Base-by-base conservation (phyloP, 495 filamentous ascomycete species). In the Neurospora sp. region DNA sequence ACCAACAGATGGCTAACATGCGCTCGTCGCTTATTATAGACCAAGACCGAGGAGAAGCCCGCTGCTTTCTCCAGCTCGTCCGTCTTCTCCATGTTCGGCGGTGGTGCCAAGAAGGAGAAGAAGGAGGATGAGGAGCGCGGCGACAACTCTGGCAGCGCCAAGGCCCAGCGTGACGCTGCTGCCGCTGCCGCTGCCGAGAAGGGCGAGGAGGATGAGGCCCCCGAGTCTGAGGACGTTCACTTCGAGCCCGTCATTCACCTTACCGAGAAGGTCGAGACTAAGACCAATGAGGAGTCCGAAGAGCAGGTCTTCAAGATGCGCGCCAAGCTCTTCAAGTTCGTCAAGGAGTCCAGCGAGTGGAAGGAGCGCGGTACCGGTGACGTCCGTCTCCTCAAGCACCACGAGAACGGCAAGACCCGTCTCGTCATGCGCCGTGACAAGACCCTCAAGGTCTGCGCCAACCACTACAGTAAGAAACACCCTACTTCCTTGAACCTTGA, bases 371-470 rank as follows among this genome's bases (percentile, higher is more conserved):
- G 96, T 70, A 98, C 96, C 71, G 96, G 96, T 77, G 94, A 98
- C 78, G 94, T 99, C 73, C 89, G 94, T 79, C 85, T 99, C 79
- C 86, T 99, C 79, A 99, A 98, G 89, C 96, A 99, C 86, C 92
- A 92, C 88, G 96, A 98, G 85, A 98, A 97, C 82, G 90, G 91
- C 81, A 99, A 98, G 91, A 97, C 94, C 71, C 89, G 96, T 73
- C 87, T 99, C 75, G 96, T 99, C 77, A 99, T 99, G 96, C 91
- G 96, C 83, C 88, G 96, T 80, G 96, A 99, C 85, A 97, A 98
- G 91, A 98, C 96, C 75, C 89, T 97, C 85, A 99, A 99, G 87
- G 96, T 98, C 83, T 99, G 96, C 91, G 96, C 96, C 80, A 99
- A 99, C 86, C 96, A 99, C 87, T 99, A 99, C 83, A 91, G 96